phyloP scores from a whole-genome alignment of 768 basidiomycete species.

The Phlegmacium glaucopus region DNA sequence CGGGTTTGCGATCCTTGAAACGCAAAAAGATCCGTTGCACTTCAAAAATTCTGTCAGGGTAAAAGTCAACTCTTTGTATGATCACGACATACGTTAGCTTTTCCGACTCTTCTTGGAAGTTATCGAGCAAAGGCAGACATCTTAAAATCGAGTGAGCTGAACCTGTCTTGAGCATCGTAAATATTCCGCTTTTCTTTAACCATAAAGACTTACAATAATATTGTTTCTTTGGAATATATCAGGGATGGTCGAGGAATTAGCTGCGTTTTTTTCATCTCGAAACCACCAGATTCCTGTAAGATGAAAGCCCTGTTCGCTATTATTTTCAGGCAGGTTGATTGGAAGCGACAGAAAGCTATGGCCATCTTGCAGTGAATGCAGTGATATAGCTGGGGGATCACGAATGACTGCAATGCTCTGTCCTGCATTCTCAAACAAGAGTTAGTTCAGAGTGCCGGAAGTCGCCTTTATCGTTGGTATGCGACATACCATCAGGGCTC shows the following conservation, averaged over 20 bases:
- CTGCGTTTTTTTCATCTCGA: conserved; percentile 38
- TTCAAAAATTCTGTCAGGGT: conserved; percentile 27
- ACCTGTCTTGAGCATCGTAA: conserved; percentile 57
- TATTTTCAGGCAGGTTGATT: conserved; percentile 22
- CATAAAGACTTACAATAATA: conserved; percentile 47
- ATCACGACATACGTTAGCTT: conserved; percentile 50
- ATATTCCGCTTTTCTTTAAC: conserved; percentile 5
- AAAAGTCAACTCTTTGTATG: conserved; percentile 3
- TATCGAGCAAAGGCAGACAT: conserved; percentile 68
- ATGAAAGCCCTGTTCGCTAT: conserved; percentile 14
- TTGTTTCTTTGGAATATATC: conserved; percentile 73
- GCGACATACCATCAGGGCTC: conserved; percentile 75
- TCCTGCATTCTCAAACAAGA: conserved; percentile 31
- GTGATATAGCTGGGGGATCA: conserved; percentile 60
- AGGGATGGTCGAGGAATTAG: conserved; percentile 46
- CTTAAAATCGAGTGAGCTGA: conserved; percentile 70
- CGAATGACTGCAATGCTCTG: conserved; percentile 72
- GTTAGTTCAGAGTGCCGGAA: neutral
- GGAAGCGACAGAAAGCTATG: conserved; percentile 46
- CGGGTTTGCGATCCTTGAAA: conserved; percentile 69
- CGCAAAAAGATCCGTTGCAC: conserved; percentile 77
- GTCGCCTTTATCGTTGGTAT: neutral
- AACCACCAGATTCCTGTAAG: conserved; percentile 76
- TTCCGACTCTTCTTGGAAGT: conserved; percentile 62
- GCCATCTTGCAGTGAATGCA: conserved; percentile 82